phyloP scores from a whole-genome alignment of 306 rosid genomes.

The Cicer yamashitae region DNA sequence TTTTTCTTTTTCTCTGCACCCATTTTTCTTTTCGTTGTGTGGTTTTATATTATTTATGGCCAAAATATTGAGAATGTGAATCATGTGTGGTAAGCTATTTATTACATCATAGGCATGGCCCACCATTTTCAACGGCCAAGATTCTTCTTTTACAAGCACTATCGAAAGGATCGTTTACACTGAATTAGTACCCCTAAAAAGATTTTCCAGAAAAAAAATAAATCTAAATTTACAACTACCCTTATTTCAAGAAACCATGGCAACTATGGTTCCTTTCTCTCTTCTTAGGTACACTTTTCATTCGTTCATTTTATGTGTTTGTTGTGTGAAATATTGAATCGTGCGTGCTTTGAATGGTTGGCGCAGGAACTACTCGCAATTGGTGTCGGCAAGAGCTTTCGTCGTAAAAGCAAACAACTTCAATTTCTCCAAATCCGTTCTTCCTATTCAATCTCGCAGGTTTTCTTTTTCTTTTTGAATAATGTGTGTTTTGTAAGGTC shows the following conservation, averaged over 20 bases:
- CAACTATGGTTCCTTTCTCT: conserved; percentile 57
- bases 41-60: conserved; percentile 5
- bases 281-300: conserved; percentile 53
- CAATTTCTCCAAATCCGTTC: conserved; percentile 50
- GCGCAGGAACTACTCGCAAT: conserved; percentile 59
- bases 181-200: not conserved
- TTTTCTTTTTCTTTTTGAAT: not conserved
- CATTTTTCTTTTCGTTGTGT: not conserved
- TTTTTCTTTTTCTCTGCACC: not conserved
- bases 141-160: conserved; percentile 25
- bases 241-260: conserved; percentile 51
- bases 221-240: conserved; percentile 18
- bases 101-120: conserved; percentile 37
- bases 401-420: conserved; percentile 48
- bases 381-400: conserved; percentile 59
- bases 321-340: conserved; percentile 18
- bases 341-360: conserved; percentile 22
- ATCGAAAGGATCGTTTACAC: conserved; percentile 1
- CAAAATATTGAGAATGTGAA: conserved; percentile 8
- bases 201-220: not conserved
- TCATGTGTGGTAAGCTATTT: conserved; percentile 7
- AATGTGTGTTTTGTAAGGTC: not conserved
- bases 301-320: not conserved
- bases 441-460: conserved; percentile 60
- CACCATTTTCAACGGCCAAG: conserved; percentile 51